Base-by-base conservation (phyloP, 2,329 filamentous ascomycete species). In the Fusarium begoniae region DNA sequence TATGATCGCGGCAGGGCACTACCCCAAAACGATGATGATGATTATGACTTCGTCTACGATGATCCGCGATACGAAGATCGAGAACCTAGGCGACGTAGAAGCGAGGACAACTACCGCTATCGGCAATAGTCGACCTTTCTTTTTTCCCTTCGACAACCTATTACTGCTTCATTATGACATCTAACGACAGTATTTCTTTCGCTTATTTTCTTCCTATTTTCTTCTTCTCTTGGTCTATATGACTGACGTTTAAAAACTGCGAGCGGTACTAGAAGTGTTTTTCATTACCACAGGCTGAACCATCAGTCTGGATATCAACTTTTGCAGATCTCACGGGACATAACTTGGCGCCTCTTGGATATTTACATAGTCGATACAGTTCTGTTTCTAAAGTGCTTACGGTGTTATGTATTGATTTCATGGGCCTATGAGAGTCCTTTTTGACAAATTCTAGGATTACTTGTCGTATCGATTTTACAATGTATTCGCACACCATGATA, bases 21-120 rank as follows among this genome's bases (percentile, higher is more conserved):
- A 18, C 62, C 69, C 18, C 72, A 72, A 17, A 62, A 75, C 13
- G 68, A 76, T 24, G 72, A 78, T 41, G 76, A 77, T 22, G 76
- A 81, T 44, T 76, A 80, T 57, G 77, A 81, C 35, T 72, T 76
- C 65, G 75, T 76, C 37, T 80, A 80, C 48, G 80, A 80, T 59
- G 77, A 79, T 35, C 76, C 73, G 14, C 75, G 73, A 41, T 79
- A 78, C 26, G 77, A 80, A 45, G 75, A 80, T n/a, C 70, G 74
- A 44, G 71, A 75, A 32, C 63, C 72, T 15, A 72, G 70, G 54
- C 73, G 74, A 32, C 72, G 71, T 38, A 75, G 74, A 47, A 79
- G 77, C 50, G 75, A 79, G 38, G 77, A 81, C 20, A 72, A 68
- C 38, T 72, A 77, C 22, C 75, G 75, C 20, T 69, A 74, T 43